Conservation (phyloP, 306 rosid species). For the Cicer judaicum region DNA sequence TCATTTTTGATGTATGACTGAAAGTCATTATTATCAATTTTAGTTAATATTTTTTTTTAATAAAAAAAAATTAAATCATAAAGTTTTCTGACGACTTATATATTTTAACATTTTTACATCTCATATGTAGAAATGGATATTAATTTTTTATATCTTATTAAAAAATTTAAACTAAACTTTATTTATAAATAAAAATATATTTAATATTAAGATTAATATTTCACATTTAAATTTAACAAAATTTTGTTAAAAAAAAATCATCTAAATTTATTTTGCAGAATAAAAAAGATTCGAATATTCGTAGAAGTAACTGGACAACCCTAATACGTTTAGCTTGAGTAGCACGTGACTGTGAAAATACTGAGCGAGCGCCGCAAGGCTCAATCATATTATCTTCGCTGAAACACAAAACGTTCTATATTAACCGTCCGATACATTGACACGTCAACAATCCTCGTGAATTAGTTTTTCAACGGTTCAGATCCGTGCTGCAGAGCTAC, state of each 20-base stretch:
- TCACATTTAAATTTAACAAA: neutral
- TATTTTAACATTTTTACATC: no score
- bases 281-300: slow-evolving; percentile 4
- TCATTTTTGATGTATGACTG: no score
- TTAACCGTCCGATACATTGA: slow-evolving; percentile 57
- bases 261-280: neutral
- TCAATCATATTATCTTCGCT: slow-evolving; percentile 29
- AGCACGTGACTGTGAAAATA: slow-evolving; percentile 57
- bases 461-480: slow-evolving; percentile 52
- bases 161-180: no score
- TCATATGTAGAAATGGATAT: no score
- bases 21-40: no score
- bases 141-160: no score
- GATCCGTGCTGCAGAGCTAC: slow-evolving; percentile 77
- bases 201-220: no score
- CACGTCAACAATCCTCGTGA: slow-evolving; percentile 76
- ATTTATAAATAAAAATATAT: no score
- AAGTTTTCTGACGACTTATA: no score
- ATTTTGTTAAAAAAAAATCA: neutral
- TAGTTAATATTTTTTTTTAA: no score
- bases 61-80: no score
- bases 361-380: slow-evolving; percentile 71
- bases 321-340: neutral
- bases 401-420: slow-evolving; percentile 43
- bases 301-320: slow-evolving; percentile 48